Evolutionary conservation across 2,329 filamentous ascomycete genomes (phyloP).

Genomic region (Colletotrichum sidae): DNA sequence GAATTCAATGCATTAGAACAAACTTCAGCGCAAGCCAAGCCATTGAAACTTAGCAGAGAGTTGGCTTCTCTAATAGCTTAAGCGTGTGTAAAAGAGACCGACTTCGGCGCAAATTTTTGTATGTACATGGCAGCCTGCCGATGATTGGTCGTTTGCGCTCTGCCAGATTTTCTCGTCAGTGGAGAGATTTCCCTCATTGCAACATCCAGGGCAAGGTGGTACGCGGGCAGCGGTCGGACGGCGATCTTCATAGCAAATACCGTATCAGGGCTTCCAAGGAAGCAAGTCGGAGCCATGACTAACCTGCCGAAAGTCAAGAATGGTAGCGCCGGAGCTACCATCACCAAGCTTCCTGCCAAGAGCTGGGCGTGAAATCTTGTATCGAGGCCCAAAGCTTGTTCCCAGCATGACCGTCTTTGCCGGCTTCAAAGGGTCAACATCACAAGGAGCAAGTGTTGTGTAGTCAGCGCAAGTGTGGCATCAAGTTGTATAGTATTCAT

Average conservation of each 20-base stretch:
- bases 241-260: too few species aligned
- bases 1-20: too few species aligned
- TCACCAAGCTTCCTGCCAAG: conserved; percentile 34
- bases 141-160: too few species aligned
- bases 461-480: not conserved
- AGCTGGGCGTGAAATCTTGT: conserved; percentile 3
- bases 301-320: conserved; percentile 16
- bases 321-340: not conserved
- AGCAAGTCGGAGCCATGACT: conserved; percentile 4
- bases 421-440: not conserved
- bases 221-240: too few species aligned
- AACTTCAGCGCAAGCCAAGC: too few species aligned
- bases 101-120: too few species aligned
- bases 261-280: not conserved
- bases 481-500: not conserved
- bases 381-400: conserved; percentile 28
- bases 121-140: too few species aligned
- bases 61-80: too few species aligned
- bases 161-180: too few species aligned
- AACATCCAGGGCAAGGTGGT: not conserved
- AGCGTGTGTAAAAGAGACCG: too few species aligned
- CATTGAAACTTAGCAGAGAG: too few species aligned
- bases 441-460: not conserved
- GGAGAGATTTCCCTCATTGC: too few species aligned
- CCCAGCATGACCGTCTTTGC: not conserved